phyloP scores from a whole-genome alignment of 441 rosid genomes.

The Erodium texanum region DNA sequence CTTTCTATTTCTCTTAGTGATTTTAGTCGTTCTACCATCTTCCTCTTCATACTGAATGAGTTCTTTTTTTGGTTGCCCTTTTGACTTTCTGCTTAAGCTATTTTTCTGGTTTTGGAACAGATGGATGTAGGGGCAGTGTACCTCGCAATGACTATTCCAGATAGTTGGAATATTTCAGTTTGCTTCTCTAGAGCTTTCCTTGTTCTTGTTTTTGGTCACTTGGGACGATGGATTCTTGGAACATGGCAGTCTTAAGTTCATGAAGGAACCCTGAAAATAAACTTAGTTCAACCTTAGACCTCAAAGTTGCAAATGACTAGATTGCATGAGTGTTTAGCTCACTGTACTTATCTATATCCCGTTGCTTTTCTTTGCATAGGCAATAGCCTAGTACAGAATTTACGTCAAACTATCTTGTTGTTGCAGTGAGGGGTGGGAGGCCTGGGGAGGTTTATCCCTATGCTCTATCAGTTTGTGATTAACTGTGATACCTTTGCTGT shows the following conservation, averaged over 20 bases:
- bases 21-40: neutral
- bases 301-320: neutral
- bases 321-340: neutral
- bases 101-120: neutral
- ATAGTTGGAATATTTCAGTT: neutral
- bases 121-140: neutral
- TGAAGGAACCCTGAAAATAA: neutral
- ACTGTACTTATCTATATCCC: neutral
- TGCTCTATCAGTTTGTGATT: conserved; percentile 1
- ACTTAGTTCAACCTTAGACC: neutral
- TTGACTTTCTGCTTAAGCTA: neutral
- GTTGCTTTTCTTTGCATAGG: neutral
- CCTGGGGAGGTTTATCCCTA: neutral
- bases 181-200: neutral
- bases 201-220: neutral
- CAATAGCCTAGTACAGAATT: neutral
- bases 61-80: neutral
- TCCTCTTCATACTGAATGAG: neutral
- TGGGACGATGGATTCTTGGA: neutral
- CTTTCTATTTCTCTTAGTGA: neutral
- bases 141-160: neutral
- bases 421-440: neutral
- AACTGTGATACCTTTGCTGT: neutral
- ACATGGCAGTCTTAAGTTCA: neutral
- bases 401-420: neutral